phyloP scores from a whole-genome alignment of 1,139 yeast species.

The Pichia sp. region DNA sequence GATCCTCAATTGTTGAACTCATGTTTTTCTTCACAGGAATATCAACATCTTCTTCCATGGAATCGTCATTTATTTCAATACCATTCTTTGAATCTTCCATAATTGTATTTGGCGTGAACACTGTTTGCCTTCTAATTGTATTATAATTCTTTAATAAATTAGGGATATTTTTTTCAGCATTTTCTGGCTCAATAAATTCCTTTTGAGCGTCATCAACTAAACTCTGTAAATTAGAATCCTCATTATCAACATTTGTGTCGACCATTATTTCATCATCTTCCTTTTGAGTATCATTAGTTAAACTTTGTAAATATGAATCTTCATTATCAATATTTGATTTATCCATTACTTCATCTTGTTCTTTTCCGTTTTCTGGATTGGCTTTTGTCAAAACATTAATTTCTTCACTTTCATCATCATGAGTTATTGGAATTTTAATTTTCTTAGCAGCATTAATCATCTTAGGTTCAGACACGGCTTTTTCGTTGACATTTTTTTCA shows the following conservation, averaged over 20 bases:
- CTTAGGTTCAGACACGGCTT: background rate
- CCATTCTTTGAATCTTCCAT: background rate
- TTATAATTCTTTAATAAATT: slow-evolving; percentile 20
- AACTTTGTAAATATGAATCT: too few species aligned
- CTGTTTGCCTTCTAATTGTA: slow-evolving; percentile 22
- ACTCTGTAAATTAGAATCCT: background rate
- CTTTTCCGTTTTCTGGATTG: background rate
- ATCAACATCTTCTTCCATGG: background rate
- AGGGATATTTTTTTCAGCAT: background rate
- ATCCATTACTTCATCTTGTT: background rate
- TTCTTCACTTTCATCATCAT: background rate
- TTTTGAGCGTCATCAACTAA: background rate
- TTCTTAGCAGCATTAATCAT: background rate
- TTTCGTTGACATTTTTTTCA: background rate
- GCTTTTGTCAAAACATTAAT: background rate
- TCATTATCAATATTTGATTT: background rate
- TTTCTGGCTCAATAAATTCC: background rate
- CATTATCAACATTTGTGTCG: background rate
- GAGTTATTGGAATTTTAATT: slow-evolving; percentile 5
- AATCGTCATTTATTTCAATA: background rate
- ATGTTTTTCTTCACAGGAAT: background rate
- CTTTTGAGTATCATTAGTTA: too few species aligned
- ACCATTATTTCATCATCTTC: background rate
- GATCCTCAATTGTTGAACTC: slow-evolving; percentile 24
- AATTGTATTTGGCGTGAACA: slow-evolving; percentile 17